Conservation (phyloP, 2,329 filamentous ascomycete genomes). For the Ophiocordyceps camponoti-floridani region DNA sequence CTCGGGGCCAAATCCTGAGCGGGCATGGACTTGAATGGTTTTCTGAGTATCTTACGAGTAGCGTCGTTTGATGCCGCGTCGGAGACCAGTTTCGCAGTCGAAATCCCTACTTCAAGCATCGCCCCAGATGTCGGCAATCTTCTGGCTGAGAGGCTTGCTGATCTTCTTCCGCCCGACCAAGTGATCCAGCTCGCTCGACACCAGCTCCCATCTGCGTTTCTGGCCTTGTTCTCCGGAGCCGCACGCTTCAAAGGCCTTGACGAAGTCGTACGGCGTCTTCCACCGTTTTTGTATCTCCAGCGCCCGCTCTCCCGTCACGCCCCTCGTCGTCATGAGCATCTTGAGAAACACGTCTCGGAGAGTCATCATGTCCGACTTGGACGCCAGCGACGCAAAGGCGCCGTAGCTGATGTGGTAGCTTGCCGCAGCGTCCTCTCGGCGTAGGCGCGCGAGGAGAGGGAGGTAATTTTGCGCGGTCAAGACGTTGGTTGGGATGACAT, state of each 20-base stretch:
- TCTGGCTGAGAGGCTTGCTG: constrained; percentile 44
- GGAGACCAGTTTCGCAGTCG: too few relatives aligned
- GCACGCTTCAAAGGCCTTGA: constrained; percentile 48
- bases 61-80: background rate
- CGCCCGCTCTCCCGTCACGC: constrained; percentile 61
- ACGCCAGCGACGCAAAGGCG: constrained; percentile 53
- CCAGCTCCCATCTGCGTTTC: constrained; percentile 41
- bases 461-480: constrained; percentile 49
- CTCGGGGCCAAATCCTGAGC: constrained; percentile 10
- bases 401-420: constrained; percentile 49
- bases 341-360: constrained; percentile 62
- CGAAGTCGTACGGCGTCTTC: constrained; percentile 53
- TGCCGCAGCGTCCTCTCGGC: constrained; percentile 26
- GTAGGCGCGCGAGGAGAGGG: constrained; percentile 40
- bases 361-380: constrained; percentile 58
- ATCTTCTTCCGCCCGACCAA: constrained; percentile 54
- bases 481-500: constrained; percentile 47
- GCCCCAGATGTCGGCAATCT: constrained; percentile 58
- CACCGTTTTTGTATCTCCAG: constrained; percentile 65
- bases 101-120: constrained; percentile 22
- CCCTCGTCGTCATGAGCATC: constrained; percentile 69
- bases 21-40: background rate
- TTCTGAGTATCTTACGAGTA: constrained; percentile 1
- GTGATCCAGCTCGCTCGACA: constrained; percentile 35
- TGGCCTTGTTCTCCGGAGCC: constrained; percentile 27